Percentiles rank a stretch among this genome's conserved stretches.
phyloP scores from a whole-genome alignment of 768 basidiomycete species.

The Mycena venus region DNA sequence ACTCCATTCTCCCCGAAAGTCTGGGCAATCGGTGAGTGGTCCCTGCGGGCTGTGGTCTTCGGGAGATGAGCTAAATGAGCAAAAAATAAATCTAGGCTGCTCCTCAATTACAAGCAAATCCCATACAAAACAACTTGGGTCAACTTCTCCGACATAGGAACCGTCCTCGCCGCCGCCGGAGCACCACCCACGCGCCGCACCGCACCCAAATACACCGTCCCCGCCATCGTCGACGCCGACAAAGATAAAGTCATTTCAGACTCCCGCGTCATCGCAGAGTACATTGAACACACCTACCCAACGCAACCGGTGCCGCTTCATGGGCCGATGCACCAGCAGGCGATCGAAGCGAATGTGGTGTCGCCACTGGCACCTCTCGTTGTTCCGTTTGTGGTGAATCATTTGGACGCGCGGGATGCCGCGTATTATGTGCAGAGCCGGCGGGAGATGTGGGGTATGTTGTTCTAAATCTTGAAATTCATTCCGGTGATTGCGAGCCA shows the following conservation, averaged over 20 bases:
- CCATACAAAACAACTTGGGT: not conserved
- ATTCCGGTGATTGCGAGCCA: not conserved
- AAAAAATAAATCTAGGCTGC: not conserved
- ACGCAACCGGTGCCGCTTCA: not conserved
- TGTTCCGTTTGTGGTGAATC: not conserved
- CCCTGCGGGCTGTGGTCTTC: too few species aligned
- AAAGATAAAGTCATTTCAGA: not conserved
- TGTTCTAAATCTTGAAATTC: too few species aligned
- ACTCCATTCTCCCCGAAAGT: not conserved
- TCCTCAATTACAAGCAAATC: slow-evolving; percentile 11
- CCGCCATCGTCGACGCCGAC: slow-evolving; percentile 2
- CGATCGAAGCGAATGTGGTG: not conserved
- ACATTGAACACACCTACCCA: slow-evolving; percentile 8
- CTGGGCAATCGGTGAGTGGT: not conserved
- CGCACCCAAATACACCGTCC: not conserved
- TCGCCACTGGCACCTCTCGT: not conserved
- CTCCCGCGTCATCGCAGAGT: not conserved
- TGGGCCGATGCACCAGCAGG: not conserved
- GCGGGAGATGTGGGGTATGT: not conserved
- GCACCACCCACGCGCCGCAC: not conserved
- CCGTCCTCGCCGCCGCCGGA: not conserved
- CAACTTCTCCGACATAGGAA: not conserved
- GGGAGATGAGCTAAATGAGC: too few species aligned
- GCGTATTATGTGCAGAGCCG: not conserved
- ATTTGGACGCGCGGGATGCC: not conserved